Percentiles rank a stretch among this genome's conserved stretches.
Evolutionary conservation across 116 monocot genomes (phyloP).

Genomic region (Posidonia oceanica): DNA sequence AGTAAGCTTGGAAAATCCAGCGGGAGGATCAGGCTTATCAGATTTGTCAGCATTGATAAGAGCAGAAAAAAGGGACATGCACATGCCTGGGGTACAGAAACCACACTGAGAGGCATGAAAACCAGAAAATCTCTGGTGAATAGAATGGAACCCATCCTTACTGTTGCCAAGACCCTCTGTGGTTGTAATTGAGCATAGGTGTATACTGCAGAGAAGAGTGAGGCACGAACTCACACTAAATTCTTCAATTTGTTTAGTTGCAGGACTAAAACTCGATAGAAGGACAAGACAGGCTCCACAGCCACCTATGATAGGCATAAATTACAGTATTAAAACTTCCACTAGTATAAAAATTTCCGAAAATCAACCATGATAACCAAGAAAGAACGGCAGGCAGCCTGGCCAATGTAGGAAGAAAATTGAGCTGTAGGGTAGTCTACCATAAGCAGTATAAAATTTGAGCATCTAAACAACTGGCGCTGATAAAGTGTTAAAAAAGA

Average conservation of each 20-base stretch:
- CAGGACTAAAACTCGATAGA: conserved; percentile 46
- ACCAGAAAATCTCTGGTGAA: conserved; percentile 64
- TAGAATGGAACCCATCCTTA: conserved; percentile 56
- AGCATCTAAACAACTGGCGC: no score
- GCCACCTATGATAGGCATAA: conserved; percentile 36
- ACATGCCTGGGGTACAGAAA: conserved; percentile 86
- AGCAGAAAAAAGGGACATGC: conserved; percentile 79
- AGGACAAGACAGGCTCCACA: conserved; percentile 91
- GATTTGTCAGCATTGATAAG: conserved; percentile 53
- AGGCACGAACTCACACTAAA: conserved; percentile 55
- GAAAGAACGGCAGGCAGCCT: not conserved
- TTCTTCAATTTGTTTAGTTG: conserved; percentile 25
- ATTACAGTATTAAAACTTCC: not conserved
- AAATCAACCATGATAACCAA: not conserved
- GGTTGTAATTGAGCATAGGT: conserved; percentile 65
- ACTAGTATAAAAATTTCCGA: not conserved
- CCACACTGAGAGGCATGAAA: conserved; percentile 93
- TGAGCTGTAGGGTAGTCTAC: no score
- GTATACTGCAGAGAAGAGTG: conserved; percentile 54
- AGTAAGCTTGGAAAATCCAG: conserved; percentile 67
- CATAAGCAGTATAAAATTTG: no score
- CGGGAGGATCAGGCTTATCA: conserved; percentile 25
- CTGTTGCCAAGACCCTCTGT: conserved; percentile 68
- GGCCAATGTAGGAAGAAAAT: no score
- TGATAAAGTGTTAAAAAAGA: no score